phyloP scores from a whole-genome alignment of 2,329 filamentous ascomycete genomes.

The Dryadomyces quercus-mongolicae region DNA sequence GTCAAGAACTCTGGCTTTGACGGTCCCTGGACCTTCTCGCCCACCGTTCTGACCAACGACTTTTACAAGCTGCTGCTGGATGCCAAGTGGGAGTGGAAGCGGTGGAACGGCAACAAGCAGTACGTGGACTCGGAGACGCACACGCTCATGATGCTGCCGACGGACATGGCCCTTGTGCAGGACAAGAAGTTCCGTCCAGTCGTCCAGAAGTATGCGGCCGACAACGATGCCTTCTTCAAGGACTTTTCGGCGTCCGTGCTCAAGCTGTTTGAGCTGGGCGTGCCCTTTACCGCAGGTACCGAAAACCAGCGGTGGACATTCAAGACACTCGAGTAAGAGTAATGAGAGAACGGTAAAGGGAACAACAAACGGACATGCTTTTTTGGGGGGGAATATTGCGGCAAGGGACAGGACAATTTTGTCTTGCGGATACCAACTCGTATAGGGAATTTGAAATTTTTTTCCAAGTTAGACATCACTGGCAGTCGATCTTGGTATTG shows the following conservation, averaged over 20 bases:
- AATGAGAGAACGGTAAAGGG: slow-evolving; percentile 11
- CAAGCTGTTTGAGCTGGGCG: slow-evolving; percentile 87
- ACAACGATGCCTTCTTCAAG: slow-evolving; percentile 84
- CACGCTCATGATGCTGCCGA: slow-evolving; percentile 93
- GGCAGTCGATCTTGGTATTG: too few relatives aligned
- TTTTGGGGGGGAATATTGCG: too few relatives aligned
- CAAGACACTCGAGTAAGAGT: slow-evolving; percentile 43
- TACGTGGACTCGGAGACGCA: slow-evolving; percentile 82
- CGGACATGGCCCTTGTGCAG: slow-evolving; percentile 75
- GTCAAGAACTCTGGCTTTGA: slow-evolving; percentile 76
- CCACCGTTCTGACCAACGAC: slow-evolving; percentile 87
- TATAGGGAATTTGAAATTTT: too few relatives aligned
- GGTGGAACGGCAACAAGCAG: slow-evolving; percentile 87
- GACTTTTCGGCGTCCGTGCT: slow-evolving; percentile 71
- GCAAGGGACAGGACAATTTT: too few relatives aligned
- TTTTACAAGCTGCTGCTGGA: slow-evolving; percentile 79
- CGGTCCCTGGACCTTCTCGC: slow-evolving; percentile 87
- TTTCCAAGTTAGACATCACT: too few relatives aligned
- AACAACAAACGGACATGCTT: too few relatives aligned
- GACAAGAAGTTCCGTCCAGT: slow-evolving; percentile 76
- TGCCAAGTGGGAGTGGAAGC: slow-evolving; percentile 86
- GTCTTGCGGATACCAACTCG: too few relatives aligned
- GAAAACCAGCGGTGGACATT: slow-evolving; percentile 48
- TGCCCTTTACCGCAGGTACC: slow-evolving; percentile 62
- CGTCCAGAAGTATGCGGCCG: slow-evolving; percentile 81